Base-by-base conservation (phyloP, 2,329 filamentous ascomycete species). In the Periconia digitata region DNA sequence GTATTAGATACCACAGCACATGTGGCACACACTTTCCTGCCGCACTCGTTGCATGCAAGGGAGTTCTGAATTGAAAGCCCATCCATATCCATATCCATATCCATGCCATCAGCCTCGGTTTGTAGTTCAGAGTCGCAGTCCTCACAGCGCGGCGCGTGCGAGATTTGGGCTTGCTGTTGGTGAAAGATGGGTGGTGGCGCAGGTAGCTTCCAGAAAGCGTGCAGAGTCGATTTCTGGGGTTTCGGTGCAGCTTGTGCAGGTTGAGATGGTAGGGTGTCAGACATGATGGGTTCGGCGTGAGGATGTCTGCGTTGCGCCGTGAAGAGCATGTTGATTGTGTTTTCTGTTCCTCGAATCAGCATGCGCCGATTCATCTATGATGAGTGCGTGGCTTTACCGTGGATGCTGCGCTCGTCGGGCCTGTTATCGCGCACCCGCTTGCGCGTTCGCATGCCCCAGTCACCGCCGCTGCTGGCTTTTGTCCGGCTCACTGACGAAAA, bases 391-490 rank as follows among this genome's bases (percentile, higher is more conserved):
- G 8, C 21, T 55, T 22, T 69, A 84, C 82, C 76, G 62, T 83
- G 79, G 47, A 85, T 75, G 15, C 73, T 66, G 45, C 76, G 70
- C 46, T 83, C 81, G 45, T 82, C 76, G 0, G 82, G 83, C 38
- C 82, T 74, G 58, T 80, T 78, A 62, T 85, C 77, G 49, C 82
- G 74, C 54, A 80, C 76, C 27, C 83, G 71, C 66, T 85, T 85
- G 50, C 78, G 74, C 47, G 83, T 85, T 16, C 83, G 77, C 51
- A 76, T 77, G 56, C 79, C 75, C 38, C 83, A 74, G 56, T 83
- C 59, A 16, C 63, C 62, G 22, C 40, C 16, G 21, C 37, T 40
- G 32, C 45, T 44, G 43, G 27, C 27, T 32, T 67, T 64, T 27
- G 62, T 52, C 20, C 66, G 56, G n/a, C 55, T 55, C 7, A 57